phyloP scores from a whole-genome alignment of 73 alveolate species.

The Blepharisma stoltei region DNA sequence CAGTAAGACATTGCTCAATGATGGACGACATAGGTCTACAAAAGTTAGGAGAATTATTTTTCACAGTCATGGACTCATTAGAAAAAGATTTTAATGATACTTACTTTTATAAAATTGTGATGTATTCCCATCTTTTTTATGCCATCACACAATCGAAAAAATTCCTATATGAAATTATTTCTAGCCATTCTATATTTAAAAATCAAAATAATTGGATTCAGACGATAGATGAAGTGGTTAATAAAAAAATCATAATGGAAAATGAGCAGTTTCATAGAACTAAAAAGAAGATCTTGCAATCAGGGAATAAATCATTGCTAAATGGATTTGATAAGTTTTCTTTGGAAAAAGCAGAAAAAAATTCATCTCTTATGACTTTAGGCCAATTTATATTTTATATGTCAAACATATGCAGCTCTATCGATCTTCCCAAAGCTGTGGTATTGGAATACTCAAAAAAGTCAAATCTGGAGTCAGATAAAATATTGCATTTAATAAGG shows the following conservation, averaged over 20 bases:
- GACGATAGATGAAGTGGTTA: neutral
- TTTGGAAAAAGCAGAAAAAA: conserved; percentile 3
- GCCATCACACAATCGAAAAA: neutral
- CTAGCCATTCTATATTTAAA: neutral
- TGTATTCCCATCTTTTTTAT: too few species aligned
- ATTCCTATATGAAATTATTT: neutral
- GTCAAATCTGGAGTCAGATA: conserved; percentile 2
- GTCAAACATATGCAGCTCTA: neutral
- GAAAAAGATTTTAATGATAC: too few species aligned
- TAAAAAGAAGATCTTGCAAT: neutral
- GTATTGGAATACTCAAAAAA: neutral
- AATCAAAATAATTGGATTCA: neutral
- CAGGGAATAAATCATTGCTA: neutral
- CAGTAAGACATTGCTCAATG: neutral
- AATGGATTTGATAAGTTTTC: neutral
- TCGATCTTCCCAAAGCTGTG: neutral
- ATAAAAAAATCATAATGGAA: neutral
- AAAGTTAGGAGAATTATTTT: neutral
- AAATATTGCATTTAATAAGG: neutral
- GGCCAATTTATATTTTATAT: conserved; percentile 2
- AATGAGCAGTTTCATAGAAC: neutral
- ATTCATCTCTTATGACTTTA: conserved; percentile 6
- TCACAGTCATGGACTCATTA: neutral
- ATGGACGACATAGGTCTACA: neutral
- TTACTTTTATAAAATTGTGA: too few species aligned